A percentile compares a stretch with the other conserved stretches of the same genome.
phyloP scores from a whole-genome alignment of 345 rosid species.

The Excoecaria cochinchinensis region DNA sequence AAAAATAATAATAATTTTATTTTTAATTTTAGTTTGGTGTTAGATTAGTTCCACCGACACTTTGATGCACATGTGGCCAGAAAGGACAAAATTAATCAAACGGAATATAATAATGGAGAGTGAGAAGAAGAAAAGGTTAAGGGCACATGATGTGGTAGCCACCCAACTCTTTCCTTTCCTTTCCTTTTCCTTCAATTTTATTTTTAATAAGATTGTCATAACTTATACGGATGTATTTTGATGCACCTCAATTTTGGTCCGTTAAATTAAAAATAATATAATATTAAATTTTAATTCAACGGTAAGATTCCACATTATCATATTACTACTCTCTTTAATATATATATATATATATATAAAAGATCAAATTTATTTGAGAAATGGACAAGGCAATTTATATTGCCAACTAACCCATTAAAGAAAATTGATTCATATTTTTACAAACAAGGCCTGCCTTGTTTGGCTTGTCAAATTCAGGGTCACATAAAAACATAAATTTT shows the following conservation, averaged over 20 bases:
- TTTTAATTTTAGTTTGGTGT: neutral
- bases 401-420: neutral
- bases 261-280: too few relatives aligned
- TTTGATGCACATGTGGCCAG: slow-evolving; percentile 39
- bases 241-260: too few relatives aligned
- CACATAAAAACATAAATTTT: neutral
- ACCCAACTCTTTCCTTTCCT: neutral
- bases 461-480: neutral
- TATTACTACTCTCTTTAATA: too few relatives aligned
- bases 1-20: too few relatives aligned
- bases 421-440: neutral
- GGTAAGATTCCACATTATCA: too few relatives aligned
- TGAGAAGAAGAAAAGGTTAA: neutral
- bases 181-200: neutral
- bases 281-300: too few relatives aligned
- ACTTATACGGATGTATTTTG: too few relatives aligned
- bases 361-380: too few relatives aligned
- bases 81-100: slow-evolving; percentile 23
- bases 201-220: neutral
- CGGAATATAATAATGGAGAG: neutral
- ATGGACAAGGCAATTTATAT: neutral
- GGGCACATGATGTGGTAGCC: slow-evolving; percentile 30
- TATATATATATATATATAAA: neutral
- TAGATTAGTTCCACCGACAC: slow-evolving; percentile 26
- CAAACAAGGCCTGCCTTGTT: neutral